Base-by-base conservation (phyloP, 2,329 filamentous ascomycete genomes). In the Sporothrix pallida region DNA sequence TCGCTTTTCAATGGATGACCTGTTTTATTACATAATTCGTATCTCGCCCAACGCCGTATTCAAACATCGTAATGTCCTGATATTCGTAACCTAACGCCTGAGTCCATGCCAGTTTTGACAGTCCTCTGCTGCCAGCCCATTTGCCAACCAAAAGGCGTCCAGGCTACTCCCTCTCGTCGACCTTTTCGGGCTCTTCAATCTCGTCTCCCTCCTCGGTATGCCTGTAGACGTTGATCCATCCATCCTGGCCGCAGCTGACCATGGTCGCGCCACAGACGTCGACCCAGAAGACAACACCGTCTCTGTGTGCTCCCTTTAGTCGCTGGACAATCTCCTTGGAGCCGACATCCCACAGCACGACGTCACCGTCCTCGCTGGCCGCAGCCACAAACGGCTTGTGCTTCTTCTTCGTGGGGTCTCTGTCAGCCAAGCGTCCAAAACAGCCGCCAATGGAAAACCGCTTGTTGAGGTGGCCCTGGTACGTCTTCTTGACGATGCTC, bases 271-370 rank as follows among this genome's bases (percentile, higher is more conserved):
- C 86, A 76, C 86, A 81, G 3, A 89, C 85, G 75, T 92, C 89
- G 37, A 91, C 89, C 88, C 89, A 91, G 79, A 91, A 90, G 75
- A 89, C 90, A 42, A 90, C 87, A 23, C 87, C 88, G 48, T 85
- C 80, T 76, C 86, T 83, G 77, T 87, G 84, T 52, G 88, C 88
- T 1, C 82, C 82, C 44, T 80, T 79, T 9, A 91, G 82, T 15
- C 87, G 84, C 85, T 98, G 95, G 23, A 98, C 84, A 2, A 97
- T 84, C 72, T 92, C 90, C 82, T 98, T 99, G 79, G 86, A 93
- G 75, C 89, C 90, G 15, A 98, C 93, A 78, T 98, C 94, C 96
- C 96, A 99, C 72, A 97, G 87, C 17, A 97, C 85, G 12, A 97
- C 88, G 65, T 90, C 88, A 17, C 95, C 94, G 78, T 98, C 93